A percentile compares a stretch with the other conserved stretches of the same genome.
phyloP scores from a whole-genome alignment of 257 asterid genomes.

The Solanum stenotomum region DNA sequence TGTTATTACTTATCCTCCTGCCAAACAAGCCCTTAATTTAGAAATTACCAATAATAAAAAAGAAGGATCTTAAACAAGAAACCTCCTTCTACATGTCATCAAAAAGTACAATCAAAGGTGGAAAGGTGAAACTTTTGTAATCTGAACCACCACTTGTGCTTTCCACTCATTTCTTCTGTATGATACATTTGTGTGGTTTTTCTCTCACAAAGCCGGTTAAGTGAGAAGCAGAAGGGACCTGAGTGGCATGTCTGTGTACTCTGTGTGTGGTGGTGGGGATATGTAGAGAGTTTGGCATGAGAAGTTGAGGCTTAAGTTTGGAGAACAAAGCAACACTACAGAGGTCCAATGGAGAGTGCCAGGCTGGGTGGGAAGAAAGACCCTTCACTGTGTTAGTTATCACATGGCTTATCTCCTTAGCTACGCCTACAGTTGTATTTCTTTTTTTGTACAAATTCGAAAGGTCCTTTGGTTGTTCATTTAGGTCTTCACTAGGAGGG shows the following conservation, averaged over 20 bases:
- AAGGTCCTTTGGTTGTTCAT: not conserved
- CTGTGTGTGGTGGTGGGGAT: not conserved
- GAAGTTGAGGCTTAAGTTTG: not conserved
- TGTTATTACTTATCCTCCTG: not conserved
- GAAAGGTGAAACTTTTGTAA: not conserved
- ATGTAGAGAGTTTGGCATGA: not conserved
- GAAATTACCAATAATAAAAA: not conserved
- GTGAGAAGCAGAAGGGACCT: not conserved
- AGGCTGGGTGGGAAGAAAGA: not conserved
- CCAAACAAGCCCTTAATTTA: not conserved
- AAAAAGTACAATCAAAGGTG: not conserved
- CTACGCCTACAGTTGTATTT: not conserved
- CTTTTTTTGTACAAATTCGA: not conserved
- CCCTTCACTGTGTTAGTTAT: not conserved
- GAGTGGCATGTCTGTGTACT: not conserved
- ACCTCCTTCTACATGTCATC: not conserved
- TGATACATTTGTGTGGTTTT: not conserved
- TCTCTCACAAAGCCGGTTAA: not conserved
- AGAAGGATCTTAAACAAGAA: not conserved
- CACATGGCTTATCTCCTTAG: not conserved
- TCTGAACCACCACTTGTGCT: not conserved
- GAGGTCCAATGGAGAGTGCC: not conserved
- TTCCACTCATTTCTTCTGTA: not conserved
- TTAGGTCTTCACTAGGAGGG: not conserved
- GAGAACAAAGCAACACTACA: not conserved